A percentile compares a stretch with the other conserved stretches of the same genome.
Evolutionary conservation across 805 yeast genomes (phyloP).

Genomic region (Saccharomycopsis microspora): DNA sequence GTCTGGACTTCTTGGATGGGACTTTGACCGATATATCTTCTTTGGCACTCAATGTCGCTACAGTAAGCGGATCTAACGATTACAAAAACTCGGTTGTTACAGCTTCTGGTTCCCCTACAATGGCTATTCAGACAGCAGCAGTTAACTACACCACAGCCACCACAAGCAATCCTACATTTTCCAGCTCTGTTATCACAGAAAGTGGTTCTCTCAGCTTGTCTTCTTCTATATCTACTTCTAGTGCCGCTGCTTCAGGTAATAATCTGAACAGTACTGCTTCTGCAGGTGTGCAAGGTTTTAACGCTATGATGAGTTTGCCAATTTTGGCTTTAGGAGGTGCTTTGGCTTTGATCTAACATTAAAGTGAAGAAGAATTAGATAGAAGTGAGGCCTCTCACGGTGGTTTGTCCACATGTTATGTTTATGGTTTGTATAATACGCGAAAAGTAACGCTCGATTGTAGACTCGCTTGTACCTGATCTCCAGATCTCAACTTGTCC

Average conservation of each 20-base stretch:
- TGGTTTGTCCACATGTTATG: too few relatives aligned
- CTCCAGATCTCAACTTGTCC: too few relatives aligned
- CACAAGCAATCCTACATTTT: background rate
- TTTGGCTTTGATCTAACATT: too few relatives aligned
- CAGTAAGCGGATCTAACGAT: conserved; percentile 10
- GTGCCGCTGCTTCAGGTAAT: background rate
- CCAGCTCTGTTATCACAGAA: background rate
- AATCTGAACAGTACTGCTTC: background rate
- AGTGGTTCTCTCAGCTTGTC: background rate
- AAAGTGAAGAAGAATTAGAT: too few relatives aligned
- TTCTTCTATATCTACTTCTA: background rate
- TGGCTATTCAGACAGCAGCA: background rate
- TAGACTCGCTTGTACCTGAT: too few relatives aligned
- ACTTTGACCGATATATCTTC: conserved; percentile 13
- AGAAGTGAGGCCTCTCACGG: too few relatives aligned
- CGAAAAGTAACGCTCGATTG: too few relatives aligned
- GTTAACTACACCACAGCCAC: too few relatives aligned
- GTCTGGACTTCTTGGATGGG: conserved; percentile 13
- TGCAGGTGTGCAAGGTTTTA: background rate
- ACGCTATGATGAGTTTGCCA: too few relatives aligned
- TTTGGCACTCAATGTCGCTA: conserved; percentile 12
- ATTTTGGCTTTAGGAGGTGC: too few relatives aligned
- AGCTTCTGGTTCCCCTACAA: background rate
- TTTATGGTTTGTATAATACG: too few relatives aligned
- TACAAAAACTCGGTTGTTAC: conserved; percentile 4